These are phyloP conservation scores for Echeveria elegans DNA, from an alignment of 164 flowering plant species.

Conservation along the genomic window DNA sequence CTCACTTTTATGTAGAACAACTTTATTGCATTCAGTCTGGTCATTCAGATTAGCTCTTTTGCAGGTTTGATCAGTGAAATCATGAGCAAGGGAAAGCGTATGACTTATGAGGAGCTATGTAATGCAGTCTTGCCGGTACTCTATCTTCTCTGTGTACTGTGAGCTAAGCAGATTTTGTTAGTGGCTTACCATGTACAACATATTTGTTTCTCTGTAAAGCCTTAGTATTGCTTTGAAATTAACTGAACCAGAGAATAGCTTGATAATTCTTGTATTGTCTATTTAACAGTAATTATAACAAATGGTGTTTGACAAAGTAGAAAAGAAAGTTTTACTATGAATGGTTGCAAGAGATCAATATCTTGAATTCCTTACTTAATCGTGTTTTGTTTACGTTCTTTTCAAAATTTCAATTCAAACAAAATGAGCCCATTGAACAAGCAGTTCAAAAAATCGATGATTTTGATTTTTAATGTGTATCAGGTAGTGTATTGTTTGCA, in stretches of 20 bases:
- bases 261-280: too few relatives aligned
- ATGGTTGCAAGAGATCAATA: too few relatives aligned
- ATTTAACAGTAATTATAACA: too few relatives aligned
- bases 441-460: too few relatives aligned
- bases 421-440: too few relatives aligned
- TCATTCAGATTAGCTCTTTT: constrained; percentile 3
- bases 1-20: neutral
- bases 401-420: too few relatives aligned
- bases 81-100: constrained; percentile 76
- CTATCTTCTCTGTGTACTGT: constrained; percentile 5
- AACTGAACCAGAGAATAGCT: neutral
- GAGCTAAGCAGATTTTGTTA: neutral
- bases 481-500: too few relatives aligned
- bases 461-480: too few relatives aligned
- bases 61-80: constrained; percentile 79
- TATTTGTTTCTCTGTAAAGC: neutral
- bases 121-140: constrained; percentile 83
- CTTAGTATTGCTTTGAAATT: neutral
- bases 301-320: too few relatives aligned
- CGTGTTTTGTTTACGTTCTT: too few relatives aligned
- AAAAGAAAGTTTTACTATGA: too few relatives aligned
- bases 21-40: constrained; percentile 4
- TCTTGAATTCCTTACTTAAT: too few relatives aligned
- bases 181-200: neutral
- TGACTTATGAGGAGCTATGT: constrained; percentile 91